Percentiles rank a stretch among this genome's conserved stretches.
Conservation (phyloP, 352 stramenopile species). For the Pythium sukuiense region DNA sequence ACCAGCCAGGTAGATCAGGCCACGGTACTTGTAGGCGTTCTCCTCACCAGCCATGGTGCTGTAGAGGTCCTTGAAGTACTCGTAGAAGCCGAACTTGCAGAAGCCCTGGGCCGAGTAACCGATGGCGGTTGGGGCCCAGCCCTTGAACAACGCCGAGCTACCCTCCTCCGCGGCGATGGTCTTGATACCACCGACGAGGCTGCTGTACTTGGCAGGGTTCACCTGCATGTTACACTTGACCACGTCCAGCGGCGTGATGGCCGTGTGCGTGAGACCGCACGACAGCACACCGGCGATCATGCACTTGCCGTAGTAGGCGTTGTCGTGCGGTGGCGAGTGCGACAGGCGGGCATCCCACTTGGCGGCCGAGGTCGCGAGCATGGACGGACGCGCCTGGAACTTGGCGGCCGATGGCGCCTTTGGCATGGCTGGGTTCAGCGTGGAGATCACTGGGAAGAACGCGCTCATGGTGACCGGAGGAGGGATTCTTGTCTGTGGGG, state of each 20-base stretch:
- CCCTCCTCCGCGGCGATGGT: slow-evolving; percentile 89
- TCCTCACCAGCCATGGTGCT: slow-evolving; percentile 89
- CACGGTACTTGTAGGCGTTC: slow-evolving; percentile 92
- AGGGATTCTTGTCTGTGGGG: slow-evolving; percentile 26
- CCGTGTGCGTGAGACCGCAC: slow-evolving; percentile 92
- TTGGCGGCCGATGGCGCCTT: slow-evolving; percentile 37
- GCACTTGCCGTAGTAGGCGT: slow-evolving; percentile 93
- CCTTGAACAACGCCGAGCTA: slow-evolving; percentile 83
- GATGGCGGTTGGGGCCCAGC: slow-evolving; percentile 90
- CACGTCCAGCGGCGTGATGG: slow-evolving; percentile 92
- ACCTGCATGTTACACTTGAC: slow-evolving; percentile 97
- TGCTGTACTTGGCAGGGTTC: slow-evolving; percentile 84
- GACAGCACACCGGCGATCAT: slow-evolving; percentile 92
- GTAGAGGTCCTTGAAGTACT: slow-evolving; percentile 96
- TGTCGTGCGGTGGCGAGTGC: slow-evolving; percentile 84
- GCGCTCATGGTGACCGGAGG: slow-evolving; percentile 47
- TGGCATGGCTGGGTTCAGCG: slow-evolving; percentile 61
- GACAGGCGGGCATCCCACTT: slow-evolving; percentile 84
- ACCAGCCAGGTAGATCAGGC: slow-evolving; percentile 89
- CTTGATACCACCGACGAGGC: slow-evolving; percentile 80
- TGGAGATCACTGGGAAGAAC: slow-evolving; percentile 79
- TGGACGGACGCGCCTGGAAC: slow-evolving; percentile 44
- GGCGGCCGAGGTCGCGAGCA: slow-evolving; percentile 73
- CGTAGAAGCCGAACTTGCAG: slow-evolving; percentile 95
- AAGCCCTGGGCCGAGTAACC: slow-evolving; percentile 91